Evolutionary conservation across 73 alveolate genomes (phyloP).

Genomic region (Paramecium biaurelia): DNA sequence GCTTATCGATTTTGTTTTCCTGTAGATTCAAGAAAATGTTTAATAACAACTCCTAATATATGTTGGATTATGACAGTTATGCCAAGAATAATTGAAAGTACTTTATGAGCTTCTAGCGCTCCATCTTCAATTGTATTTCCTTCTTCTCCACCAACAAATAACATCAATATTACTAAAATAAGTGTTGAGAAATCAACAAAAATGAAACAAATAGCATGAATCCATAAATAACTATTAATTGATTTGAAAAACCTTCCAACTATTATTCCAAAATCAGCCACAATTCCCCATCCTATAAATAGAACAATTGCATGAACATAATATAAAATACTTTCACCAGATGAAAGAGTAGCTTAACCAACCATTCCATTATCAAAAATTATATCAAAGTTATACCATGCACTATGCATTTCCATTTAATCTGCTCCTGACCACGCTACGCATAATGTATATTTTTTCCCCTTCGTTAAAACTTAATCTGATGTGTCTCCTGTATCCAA

Average conservation of each 20-base stretch:
- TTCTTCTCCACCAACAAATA: neutral
- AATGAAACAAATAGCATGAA: slow-evolving; percentile 42
- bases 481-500: slow-evolving; percentile 2
- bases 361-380: neutral
- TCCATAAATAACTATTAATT: neutral
- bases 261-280: slow-evolving; percentile 55
- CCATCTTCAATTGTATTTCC: neutral
- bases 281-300: slow-evolving; percentile 58
- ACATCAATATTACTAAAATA: neutral
- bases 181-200: slow-evolving; percentile 41
- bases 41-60: slow-evolving; percentile 25
- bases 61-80: slow-evolving; percentile 12
- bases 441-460: neutral
- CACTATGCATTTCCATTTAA: slow-evolving; percentile 7
- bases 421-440: neutral
- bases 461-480: neutral
- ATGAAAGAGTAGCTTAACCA: neutral
- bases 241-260: slow-evolving; percentile 50
- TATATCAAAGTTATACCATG: neutral
- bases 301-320: slow-evolving; percentile 41
- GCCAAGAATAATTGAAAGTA: neutral
- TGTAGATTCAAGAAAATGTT: slow-evolving; percentile 1
- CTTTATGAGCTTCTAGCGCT: neutral
- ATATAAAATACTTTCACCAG: neutral
- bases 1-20: neutral